Evolutionary conservation across 441 rosid genomes (phyloP).

Genomic region (Pelargonium citronellum): DNA sequence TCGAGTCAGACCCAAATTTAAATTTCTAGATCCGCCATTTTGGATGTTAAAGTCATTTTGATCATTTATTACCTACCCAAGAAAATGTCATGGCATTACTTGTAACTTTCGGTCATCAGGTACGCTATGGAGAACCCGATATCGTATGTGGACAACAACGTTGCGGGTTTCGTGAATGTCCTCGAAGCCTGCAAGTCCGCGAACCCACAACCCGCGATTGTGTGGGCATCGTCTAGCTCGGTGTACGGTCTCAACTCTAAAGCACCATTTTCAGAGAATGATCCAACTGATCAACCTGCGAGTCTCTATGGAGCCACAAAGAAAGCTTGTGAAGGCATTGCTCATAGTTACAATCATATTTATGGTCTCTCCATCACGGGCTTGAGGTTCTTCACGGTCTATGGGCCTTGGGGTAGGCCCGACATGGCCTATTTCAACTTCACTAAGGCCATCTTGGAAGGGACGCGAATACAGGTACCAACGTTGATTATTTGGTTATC

Average conservation of each 20-base stretch:
- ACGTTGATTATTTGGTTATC: too few species aligned
- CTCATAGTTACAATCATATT: constrained; percentile 41
- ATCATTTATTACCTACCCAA: too few species aligned
- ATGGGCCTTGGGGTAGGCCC: constrained; percentile 48
- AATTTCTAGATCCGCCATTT: too few species aligned
- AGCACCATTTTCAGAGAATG: constrained; percentile 33
- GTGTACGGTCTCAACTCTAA: constrained; percentile 38
- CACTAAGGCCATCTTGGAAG: constrained; percentile 34
- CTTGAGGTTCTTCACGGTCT: constrained; percentile 40
- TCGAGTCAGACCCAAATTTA: too few species aligned
- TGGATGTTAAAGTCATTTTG: too few species aligned
- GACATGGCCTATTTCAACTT: constrained; percentile 48
- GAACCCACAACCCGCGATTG: constrained; percentile 35
- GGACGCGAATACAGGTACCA: constrained; percentile 17
- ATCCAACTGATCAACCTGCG: constrained; percentile 37
- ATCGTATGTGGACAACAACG: constrained; percentile 33
- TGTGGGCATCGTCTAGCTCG: constrained; percentile 43
- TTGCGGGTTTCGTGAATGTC: constrained; percentile 33
- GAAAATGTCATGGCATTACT: too few species aligned
- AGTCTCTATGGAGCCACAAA: constrained; percentile 40
- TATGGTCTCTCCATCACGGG: constrained; percentile 40
- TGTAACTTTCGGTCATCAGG: neutral
- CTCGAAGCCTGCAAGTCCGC: constrained; percentile 33
- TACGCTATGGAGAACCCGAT: constrained; percentile 34
- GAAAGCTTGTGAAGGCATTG: constrained; percentile 42